Conservation (phyloP, 164 flowering plant genomes). For the Litsea cubeba region DNA sequence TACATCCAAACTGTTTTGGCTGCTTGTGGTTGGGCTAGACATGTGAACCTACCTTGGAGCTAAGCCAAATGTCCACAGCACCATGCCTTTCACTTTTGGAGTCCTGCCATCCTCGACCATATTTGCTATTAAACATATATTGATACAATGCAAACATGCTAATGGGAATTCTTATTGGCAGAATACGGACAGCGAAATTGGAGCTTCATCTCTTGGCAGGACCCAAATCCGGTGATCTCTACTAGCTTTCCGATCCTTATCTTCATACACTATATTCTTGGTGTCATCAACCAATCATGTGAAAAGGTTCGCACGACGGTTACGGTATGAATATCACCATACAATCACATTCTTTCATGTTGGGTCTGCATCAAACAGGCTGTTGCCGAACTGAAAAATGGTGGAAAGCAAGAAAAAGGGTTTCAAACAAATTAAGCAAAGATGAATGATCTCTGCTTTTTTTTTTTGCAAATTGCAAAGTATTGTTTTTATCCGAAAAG, state of each 20-base stretch:
- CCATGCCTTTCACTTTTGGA: too few relatives aligned
- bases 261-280: not conserved
- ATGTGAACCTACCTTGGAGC: too few relatives aligned
- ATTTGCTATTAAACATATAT: not conserved
- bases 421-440: too few relatives aligned
- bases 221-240: constrained; percentile 60
- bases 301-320: not conserved
- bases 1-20: too few relatives aligned
- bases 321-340: not conserved
- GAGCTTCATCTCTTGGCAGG: constrained; percentile 76
- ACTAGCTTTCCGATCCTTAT: not conserved
- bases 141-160: not conserved
- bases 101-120: too few relatives aligned
- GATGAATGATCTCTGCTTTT: not conserved
- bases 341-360: not conserved
- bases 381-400: not conserved
- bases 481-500: not conserved
- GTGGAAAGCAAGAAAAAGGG: not conserved
- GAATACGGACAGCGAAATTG: constrained; percentile 71
- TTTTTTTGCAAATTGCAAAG: not conserved
- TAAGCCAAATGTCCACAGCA: too few relatives aligned
- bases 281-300: not conserved
- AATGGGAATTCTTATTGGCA: constrained; percentile 26
- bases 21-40: too few relatives aligned
- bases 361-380: not conserved